These are phyloP conservation scores for Aspergillus nomiae DNA, from an alignment of 2,329 filamentous ascomycete species.

Conservation along the genomic window DNA sequence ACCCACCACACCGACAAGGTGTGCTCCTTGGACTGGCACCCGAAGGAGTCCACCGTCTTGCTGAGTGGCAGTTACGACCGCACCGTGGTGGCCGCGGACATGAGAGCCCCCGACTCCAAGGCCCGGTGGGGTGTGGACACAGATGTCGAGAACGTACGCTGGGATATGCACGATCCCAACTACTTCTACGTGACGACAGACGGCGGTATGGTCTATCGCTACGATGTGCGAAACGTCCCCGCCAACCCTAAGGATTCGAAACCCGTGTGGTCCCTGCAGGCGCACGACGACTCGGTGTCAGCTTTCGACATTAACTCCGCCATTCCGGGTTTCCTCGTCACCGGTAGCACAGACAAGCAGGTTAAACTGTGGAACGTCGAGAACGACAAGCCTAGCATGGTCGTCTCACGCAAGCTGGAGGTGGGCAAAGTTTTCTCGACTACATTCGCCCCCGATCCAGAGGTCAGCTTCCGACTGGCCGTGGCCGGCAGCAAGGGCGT, in stretches of 20 bases:
- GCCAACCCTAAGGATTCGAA: constrained; percentile 73
- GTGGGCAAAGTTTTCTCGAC: constrained; percentile 94
- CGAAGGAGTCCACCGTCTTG: constrained; percentile 80
- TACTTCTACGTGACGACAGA: constrained; percentile 96
- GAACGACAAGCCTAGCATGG: constrained; percentile 78
- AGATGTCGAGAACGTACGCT: constrained; percentile 88
- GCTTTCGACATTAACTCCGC: constrained; percentile 88
- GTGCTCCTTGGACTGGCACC: constrained; percentile 93
- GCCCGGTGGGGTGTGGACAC: constrained; percentile 92
- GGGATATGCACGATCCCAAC: constrained; percentile 91
- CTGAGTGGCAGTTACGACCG: constrained; percentile 94
- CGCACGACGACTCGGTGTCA: constrained; percentile 88
- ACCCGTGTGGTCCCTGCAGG: constrained; percentile 91
- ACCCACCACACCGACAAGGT: constrained; percentile 96
- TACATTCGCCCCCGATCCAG: constrained; percentile 82
- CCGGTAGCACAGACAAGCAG: constrained; percentile 89
- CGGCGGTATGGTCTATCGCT: constrained; percentile 86
- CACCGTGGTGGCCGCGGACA: constrained; percentile 91
- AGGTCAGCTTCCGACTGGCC: constrained; percentile 88
- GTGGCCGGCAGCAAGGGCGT: constrained; percentile 93
- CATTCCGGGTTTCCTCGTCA: constrained; percentile 90
- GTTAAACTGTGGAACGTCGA: constrained; percentile 97
- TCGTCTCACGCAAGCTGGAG: constrained; percentile 86
- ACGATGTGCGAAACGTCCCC: constrained; percentile 79
- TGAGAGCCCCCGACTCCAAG: constrained; percentile 85